A percentile compares a stretch with the other conserved stretches of the same genome.
These are phyloP conservation scores for Trypanosoma mega DNA, from an alignment of 208 protist species.

Conservation along the genomic window DNA sequence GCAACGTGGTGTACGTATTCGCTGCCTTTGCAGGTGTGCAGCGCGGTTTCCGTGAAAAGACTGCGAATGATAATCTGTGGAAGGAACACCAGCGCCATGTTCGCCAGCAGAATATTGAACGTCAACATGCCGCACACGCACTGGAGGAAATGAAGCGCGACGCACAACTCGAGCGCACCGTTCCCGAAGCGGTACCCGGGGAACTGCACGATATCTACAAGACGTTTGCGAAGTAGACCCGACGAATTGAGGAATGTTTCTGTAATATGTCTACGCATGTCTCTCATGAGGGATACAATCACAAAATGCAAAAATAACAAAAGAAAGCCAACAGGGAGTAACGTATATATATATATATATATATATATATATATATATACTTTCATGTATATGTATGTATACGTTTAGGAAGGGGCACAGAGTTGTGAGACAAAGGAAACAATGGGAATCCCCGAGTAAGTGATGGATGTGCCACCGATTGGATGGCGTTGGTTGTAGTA, in stretches of 20 bases:
- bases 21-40: slow-evolving; percentile 77
- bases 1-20: slow-evolving; percentile 84
- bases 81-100: slow-evolving; percentile 60
- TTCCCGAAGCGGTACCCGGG: slow-evolving; percentile 58
- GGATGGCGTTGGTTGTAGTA: too few species aligned
- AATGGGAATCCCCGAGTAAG: too few species aligned
- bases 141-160: slow-evolving; percentile 27
- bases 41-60: slow-evolving; percentile 77
- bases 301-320: slow-evolving; percentile 1
- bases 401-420: too few species aligned
- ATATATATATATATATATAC: too few species aligned
- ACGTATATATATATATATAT: too few species aligned
- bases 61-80: slow-evolving; percentile 81
- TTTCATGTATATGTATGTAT: too few species aligned
- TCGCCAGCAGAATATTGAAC: slow-evolving; percentile 62
- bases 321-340: too few species aligned
- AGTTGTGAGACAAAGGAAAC: too few species aligned
- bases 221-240: slow-evolving; percentile 57
- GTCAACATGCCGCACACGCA: slow-evolving; percentile 50
- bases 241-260: too few species aligned
- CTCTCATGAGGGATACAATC: not conserved
- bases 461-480: too few species aligned
- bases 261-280: not conserved
- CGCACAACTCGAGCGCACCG: slow-evolving; percentile 19
- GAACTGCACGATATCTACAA: slow-evolving; percentile 74